Evolutionary conservation across 2,329 filamentous ascomycete species (phyloP).

Genomic region (Verticillium longisporum): DNA sequence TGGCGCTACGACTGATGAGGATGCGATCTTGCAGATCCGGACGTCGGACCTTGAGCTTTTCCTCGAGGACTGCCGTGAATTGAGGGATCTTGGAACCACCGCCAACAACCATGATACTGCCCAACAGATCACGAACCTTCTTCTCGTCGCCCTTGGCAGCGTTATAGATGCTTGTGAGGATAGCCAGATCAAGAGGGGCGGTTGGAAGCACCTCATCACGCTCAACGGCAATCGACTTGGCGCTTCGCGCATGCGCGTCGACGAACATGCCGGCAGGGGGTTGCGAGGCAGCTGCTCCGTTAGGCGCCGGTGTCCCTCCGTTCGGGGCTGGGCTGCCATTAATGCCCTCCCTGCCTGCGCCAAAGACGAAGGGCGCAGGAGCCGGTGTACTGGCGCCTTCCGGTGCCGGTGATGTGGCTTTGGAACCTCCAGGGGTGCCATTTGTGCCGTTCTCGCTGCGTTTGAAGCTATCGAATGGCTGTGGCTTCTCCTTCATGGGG

Average conservation of each 20-base stretch:
- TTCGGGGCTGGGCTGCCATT: conserved; percentile 47
- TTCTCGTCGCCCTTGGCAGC: conserved; percentile 86
- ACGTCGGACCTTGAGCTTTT: conserved; percentile 62
- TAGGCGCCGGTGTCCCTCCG: conserved; percentile 34
- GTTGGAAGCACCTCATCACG: conserved; percentile 77
- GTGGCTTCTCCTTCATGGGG: conserved; percentile 55
- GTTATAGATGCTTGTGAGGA: conserved; percentile 82
- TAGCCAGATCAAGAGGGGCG: conserved; percentile 80
- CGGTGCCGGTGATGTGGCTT: conserved; percentile 80
- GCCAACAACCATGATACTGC: conserved; percentile 84
- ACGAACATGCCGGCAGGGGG: conserved; percentile 39
- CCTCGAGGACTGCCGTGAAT: conserved; percentile 77
- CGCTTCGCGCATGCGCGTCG: conserved; percentile 43
- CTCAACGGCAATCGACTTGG: conserved; percentile 53
- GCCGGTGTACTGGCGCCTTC: conserved; percentile 66
- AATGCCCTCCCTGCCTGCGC: conserved; percentile 34
- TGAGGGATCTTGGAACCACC: conserved; percentile 76
- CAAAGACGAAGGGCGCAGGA: conserved; percentile 50
- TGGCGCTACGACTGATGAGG: conserved; percentile 63
- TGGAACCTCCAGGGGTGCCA: conserved; percentile 75
- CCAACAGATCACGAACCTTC: conserved; percentile 83
- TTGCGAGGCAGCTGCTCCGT: conserved; percentile 19
- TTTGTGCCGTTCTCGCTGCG: conserved; percentile 63
- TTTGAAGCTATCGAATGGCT: conserved; percentile 62
- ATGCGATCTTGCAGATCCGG: conserved; percentile 56